Percentiles rank a stretch among this genome's conserved stretches.
These are phyloP conservation scores for Straminergon stramineum DNA, from an alignment of 225 moss, liverwort and hornwort genomes.

Conservation along the genomic window DNA sequence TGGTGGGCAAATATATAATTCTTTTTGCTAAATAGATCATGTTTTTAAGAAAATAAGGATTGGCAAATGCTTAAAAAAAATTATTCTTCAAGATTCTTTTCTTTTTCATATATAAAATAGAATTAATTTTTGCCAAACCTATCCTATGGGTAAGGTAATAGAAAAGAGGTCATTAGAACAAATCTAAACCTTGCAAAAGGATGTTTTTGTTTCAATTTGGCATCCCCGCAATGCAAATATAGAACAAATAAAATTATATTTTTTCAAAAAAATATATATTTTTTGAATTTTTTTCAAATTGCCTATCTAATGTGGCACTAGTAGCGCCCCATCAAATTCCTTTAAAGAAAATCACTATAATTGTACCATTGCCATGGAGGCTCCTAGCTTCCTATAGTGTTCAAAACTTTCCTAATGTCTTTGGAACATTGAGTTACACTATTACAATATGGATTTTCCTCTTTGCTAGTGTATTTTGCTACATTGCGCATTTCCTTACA, in stretches of 20 bases:
- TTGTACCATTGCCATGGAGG: no score
- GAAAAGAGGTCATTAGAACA: background rate
- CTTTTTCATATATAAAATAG: background rate
- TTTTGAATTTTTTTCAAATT: no score
- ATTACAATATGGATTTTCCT: background rate
- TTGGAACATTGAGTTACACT: background rate
- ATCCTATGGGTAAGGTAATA: accelerated
- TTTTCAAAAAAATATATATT: no score
- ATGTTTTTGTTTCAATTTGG: no score
- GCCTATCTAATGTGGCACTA: no score
- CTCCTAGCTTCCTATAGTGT: no score
- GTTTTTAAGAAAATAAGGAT: background rate
- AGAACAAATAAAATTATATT: no score
- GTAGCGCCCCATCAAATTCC: no score
- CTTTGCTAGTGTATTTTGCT: background rate
- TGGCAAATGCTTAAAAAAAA: background rate
- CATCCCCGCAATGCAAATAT: no score
- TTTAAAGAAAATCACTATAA: no score
- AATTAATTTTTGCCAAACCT: background rate
- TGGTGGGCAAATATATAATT: accelerated
- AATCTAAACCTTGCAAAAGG: no score
- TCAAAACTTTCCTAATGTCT: no score
- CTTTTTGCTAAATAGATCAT: background rate
- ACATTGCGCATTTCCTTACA: background rate
- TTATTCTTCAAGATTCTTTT: background rate